These are phyloP conservation scores for Candolleomyces efflorescens DNA, from an alignment of 768 basidiomycete species.

Conservation along the genomic window DNA sequence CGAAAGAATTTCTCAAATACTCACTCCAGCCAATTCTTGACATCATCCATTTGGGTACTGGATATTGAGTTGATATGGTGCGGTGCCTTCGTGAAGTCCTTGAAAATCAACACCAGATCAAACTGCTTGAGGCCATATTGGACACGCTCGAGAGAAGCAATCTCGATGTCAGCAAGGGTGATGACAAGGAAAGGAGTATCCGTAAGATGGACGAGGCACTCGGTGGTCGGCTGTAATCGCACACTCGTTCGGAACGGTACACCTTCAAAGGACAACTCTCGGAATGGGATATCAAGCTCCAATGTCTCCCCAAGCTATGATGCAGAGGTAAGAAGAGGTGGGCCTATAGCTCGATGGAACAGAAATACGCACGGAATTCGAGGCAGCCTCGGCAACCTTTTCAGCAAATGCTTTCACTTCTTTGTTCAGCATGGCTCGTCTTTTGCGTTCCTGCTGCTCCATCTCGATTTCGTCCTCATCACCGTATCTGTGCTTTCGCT, in stretches of 20 bases:
- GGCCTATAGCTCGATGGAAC: neutral
- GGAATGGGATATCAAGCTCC: slow-evolving; percentile 95
- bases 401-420: slow-evolving; percentile 94
- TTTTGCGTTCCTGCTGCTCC: slow-evolving; percentile 94
- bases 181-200: slow-evolving; percentile 96
- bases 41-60: slow-evolving; percentile 85
- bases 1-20: slow-evolving; percentile 23
- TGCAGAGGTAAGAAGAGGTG: slow-evolving; percentile 3
- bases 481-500: slow-evolving; percentile 93
- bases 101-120: slow-evolving; percentile 95
- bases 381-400: slow-evolving; percentile 82
- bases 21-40: slow-evolving; percentile 99
- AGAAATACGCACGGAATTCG: slow-evolving; percentile 55
- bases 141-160: slow-evolving; percentile 94
- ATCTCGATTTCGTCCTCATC: slow-evolving; percentile 99
- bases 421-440: slow-evolving; percentile 84
- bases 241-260: slow-evolving; percentile 96
- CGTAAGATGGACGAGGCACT: slow-evolving; percentile 92
- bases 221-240: slow-evolving; percentile 92
- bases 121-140: slow-evolving; percentile 96
- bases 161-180: slow-evolving; percentile 91
- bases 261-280: slow-evolving; percentile 94
- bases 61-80: slow-evolving; percentile 97
- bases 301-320: slow-evolving; percentile 67
- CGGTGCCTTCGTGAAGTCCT: slow-evolving; percentile 89